A percentile compares a stretch with the other conserved stretches of the same genome.
phyloP scores from a whole-genome alignment of 441 rosid genomes.

The Aleurites moluccanus region DNA sequence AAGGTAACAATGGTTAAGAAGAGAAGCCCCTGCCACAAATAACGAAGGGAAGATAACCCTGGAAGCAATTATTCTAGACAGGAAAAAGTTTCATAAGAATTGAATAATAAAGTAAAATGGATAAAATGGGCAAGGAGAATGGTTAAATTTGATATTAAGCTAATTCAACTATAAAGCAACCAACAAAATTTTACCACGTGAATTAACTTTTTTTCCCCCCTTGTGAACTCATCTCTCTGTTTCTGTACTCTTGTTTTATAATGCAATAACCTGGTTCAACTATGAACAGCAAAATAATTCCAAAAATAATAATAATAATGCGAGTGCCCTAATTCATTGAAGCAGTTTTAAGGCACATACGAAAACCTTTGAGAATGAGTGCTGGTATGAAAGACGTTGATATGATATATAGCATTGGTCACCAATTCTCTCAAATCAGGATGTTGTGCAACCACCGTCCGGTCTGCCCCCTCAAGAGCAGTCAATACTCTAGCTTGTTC shows the following conservation, averaged over 20 bases:
- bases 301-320: background rate
- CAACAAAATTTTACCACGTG: conserved; percentile 16
- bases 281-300: conserved; percentile 20
- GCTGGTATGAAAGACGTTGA: conserved; percentile 53
- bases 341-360: conserved; percentile 18
- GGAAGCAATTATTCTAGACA: background rate
- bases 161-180: conserved; percentile 9
- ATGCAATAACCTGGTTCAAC: conserved; percentile 15
- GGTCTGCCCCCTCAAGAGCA: conserved; percentile 50
- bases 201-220: background rate
- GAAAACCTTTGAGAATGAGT: conserved; percentile 41
- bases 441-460: conserved; percentile 38
- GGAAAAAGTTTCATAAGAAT: background rate
- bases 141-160: background rate
- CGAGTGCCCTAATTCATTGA: background rate
- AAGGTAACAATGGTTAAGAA: background rate
- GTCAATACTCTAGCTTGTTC: conserved; percentile 53
- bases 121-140: background rate
- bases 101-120: background rate
- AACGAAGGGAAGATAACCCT: background rate
- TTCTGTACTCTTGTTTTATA: conserved; percentile 26
- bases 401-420: conserved; percentile 43
- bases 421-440: conserved; percentile 54
- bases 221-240: conserved; percentile 6
- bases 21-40: conserved; percentile 8